Percentiles rank a stretch among this genome's conserved stretches.
These are phyloP conservation scores for Huntiella abstrusa DNA, from an alignment of 2,329 filamentous ascomycete species.

Conservation along the genomic window DNA sequence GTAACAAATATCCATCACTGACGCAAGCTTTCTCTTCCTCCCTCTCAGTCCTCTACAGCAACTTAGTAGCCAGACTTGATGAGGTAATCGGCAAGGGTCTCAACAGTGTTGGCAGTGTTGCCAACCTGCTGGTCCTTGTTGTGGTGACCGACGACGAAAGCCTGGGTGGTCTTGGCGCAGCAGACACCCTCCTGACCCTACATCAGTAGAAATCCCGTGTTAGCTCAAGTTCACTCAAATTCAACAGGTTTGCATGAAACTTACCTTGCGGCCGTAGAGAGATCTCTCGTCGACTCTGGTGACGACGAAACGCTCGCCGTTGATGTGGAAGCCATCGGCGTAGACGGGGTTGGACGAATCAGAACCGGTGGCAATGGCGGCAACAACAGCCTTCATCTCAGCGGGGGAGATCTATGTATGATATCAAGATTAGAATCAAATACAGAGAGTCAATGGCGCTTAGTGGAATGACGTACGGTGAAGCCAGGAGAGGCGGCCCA, in stretches of 20 bases:
- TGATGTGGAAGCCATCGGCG: conserved; percentile 55
- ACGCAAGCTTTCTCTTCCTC: not conserved
- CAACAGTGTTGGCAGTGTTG: conserved; percentile 59
- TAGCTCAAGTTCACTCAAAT: not conserved
- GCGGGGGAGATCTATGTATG: conserved; percentile 17
- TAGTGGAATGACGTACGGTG: conserved; percentile 32
- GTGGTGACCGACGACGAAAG: conserved; percentile 79
- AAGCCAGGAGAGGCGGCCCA: conserved; percentile 60
- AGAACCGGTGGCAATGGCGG: conserved; percentile 28
- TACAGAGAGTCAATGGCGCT: not conserved
- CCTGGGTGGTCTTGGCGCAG: conserved; percentile 72
- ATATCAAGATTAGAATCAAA: not conserved
- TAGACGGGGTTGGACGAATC: conserved; percentile 46
- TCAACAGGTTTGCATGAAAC: conserved; percentile 12
- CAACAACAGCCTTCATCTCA: conserved; percentile 40
- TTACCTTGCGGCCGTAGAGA: conserved; percentile 74
- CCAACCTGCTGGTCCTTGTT: conserved; percentile 53
- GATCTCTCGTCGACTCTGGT: conserved; percentile 58
- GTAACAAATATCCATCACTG: too few species aligned
- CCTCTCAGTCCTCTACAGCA: not conserved
- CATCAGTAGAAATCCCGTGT: not conserved
- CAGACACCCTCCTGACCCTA: conserved; percentile 62
- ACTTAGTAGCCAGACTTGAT: conserved; percentile 57
- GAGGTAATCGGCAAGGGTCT: conserved; percentile 75
- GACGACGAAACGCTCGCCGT: conserved; percentile 59